Evolutionary conservation across 768 basidiomycete species (phyloP).

Genomic region (Russula abietina): DNA sequence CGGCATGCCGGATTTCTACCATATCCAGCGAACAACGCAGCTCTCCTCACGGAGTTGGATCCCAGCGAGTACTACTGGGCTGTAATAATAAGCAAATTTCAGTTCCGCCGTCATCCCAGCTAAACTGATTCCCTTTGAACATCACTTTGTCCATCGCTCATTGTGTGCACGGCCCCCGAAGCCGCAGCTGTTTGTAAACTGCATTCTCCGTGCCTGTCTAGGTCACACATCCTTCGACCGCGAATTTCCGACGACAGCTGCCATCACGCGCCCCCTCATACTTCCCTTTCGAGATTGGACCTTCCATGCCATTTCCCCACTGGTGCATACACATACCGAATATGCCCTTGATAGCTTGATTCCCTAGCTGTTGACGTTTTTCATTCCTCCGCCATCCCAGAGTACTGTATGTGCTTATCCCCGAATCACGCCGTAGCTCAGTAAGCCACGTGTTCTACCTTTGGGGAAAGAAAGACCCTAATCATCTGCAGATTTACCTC

Average conservation of each 20-base stretch:
- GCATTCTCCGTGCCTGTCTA: conserved; percentile 6
- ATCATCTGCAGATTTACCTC: neutral
- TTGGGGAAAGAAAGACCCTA: neutral
- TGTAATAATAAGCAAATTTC: no score
- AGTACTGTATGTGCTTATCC: neutral
- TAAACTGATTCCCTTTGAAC: neutral
- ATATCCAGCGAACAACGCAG: conserved; percentile 20
- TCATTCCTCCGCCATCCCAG: neutral
- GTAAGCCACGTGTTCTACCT: conserved; percentile 1
- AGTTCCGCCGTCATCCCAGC: neutral
- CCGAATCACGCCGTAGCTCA: neutral
- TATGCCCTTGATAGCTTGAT: neutral
- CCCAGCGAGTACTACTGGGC: no score
- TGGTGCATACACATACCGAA: conserved; percentile 12
- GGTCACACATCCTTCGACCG: conserved; percentile 11
- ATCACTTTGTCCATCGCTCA: neutral
- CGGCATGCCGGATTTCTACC: conserved; percentile 19
- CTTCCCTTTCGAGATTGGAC: conserved; percentile 9
- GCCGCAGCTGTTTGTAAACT: neutral
- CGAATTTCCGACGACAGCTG: conserved; percentile 21
- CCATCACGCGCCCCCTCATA: conserved; percentile 15
- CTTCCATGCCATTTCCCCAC: conserved; percentile 3
- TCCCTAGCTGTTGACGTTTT: conserved; percentile 3
- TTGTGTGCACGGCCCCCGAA: neutral
- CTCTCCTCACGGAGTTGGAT: conserved; percentile 19